Base-by-base conservation (phyloP, 768 basidiomycete species). In the Suillus spraguei region DNA sequence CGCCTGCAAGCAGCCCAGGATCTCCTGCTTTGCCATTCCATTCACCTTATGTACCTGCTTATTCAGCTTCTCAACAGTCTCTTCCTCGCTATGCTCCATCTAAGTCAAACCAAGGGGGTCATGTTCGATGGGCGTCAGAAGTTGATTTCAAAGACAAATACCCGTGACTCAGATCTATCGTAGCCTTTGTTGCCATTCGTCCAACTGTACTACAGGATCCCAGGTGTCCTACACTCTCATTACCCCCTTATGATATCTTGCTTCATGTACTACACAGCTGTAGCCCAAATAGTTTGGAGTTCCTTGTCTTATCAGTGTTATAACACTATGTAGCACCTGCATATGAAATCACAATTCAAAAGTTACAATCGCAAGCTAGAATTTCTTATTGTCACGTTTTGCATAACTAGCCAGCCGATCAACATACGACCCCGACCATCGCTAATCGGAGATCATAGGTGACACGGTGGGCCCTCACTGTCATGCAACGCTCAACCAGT, bases 401-500 rank as follows among this genome's bases (percentile, higher is more conserved):
- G 14, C 13, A 39, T 39, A 13, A 24, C 56, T 58, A 24, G 28
- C 24, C 24, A 41, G 56, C 39, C 28, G 39, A 58, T 41, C 36
- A 24, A 39, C 55, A 39, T 22, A 38, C n/a, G 11, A 53, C 32
- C 52, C 8, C 52, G n/a, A 14, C 36, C 14, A 38, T 56, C 28
- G 16, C 13, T 22, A 38, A 56, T 58, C 20, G 17, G 22, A 24
- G 22, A 58, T 28, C 28, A 28, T 41, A 56, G 55, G 36, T 10
- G 54, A 56, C 55, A 5, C 38, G 38, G 38, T 41, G 17, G 38
- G 39, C 24, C 38, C 36, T 39, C 39, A 13, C 28, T 33, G 13
- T 35, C 59, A 74, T 74, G 73, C 75, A 74, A 58, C 75, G 74
- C 62, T 68, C 73, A 28, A 72, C 67, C 67, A 76, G 72, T 58